Evolutionary conservation across 2,329 filamentous ascomycete genomes (phyloP), one percentile per base, ranked within the genome.

Genomic region (Penicillium corylophilum): DNA sequence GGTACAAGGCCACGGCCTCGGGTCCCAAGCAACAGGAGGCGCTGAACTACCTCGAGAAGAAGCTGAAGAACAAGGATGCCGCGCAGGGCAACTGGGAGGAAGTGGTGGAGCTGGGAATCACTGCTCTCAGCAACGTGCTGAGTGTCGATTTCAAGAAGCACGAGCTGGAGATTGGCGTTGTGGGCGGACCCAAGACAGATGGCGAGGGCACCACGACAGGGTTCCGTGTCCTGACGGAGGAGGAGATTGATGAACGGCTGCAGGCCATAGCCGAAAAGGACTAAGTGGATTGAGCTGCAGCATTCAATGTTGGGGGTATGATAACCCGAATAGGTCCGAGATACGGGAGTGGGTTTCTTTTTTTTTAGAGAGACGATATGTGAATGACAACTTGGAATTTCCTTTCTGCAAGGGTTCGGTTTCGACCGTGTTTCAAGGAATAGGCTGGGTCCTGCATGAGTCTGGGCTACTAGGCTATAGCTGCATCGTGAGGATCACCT

Each of bases 131-230:
- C 83, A 95, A 89, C 31, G 92, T 99, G 54, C 82, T 99, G 60
- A 96, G 93, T 76, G 95, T 97, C 74, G 94, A 99, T 74, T 99
- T 99, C 82, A 99, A 99, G 84, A 97, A 97, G 82, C 89, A 89
- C 65, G 94, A 99, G 80, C 87, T 99, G 72, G 94, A 99, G 79
- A 90, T 99, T 75, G 94, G 94, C 58, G 92, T 99, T 69, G 94
- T 96, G 48, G 94, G 94, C 61, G 93, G 91, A 26, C 92, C 93
- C 51, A 83, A 85, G 66, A 76, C 80, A 53, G 90, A 95, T 69
- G 93, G 92, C 62, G 89, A 95, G 72, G 90, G 90, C 60, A 88
- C 87, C 57, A 83, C 90, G 66, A 75, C 87, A 44, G 80, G 79
- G 56, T 99, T 99, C 82, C 86, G 92, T 72, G 88, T 86, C 64